A percentile compares a stretch with the other conserved stretches of the same genome.
Conservation (phyloP, 2,329 filamentous ascomycete species). For the Drechslerella stenobrocha region DNA sequence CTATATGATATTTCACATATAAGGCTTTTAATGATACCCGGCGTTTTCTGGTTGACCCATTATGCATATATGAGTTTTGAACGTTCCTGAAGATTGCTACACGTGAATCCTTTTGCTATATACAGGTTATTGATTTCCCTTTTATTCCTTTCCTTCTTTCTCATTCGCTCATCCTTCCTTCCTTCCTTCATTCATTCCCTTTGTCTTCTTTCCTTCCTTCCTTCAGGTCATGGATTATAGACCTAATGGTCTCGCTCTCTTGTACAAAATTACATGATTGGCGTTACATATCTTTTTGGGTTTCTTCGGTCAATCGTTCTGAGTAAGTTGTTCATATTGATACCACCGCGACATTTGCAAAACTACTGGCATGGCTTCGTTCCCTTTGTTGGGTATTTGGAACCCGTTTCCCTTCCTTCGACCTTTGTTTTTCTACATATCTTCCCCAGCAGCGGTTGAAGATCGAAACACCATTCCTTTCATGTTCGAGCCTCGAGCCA, state of each 20-base stretch:
- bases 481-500: background rate
- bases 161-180: background rate
- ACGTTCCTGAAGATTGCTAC: background rate
- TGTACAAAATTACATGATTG: conserved; percentile 7
- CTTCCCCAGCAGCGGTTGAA: background rate
- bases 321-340: background rate
- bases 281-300: background rate
- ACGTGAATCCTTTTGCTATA: too few relatives aligned
- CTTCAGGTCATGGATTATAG: conserved; percentile 7
- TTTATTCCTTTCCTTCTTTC: conserved; percentile 1
- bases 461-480: background rate
- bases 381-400: conserved; percentile 2
- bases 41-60: conserved; percentile 18
- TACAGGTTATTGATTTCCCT: background rate
- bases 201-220: conserved; percentile 13
- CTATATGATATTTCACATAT: conserved; percentile 6
- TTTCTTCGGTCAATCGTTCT: conserved; percentile 1
- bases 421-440: background rate
- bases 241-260: background rate
- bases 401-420: background rate
- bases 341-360: background rate
- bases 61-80: conserved; percentile 1
- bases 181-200: conserved; percentile 15
- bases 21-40: conserved; percentile 47
- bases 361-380: background rate